Evolutionary conservation across 2,329 filamentous ascomycete genomes (phyloP), one percentile per base, ranked within the genome.

Genomic region (Microdochium trichocladiopsis): DNA sequence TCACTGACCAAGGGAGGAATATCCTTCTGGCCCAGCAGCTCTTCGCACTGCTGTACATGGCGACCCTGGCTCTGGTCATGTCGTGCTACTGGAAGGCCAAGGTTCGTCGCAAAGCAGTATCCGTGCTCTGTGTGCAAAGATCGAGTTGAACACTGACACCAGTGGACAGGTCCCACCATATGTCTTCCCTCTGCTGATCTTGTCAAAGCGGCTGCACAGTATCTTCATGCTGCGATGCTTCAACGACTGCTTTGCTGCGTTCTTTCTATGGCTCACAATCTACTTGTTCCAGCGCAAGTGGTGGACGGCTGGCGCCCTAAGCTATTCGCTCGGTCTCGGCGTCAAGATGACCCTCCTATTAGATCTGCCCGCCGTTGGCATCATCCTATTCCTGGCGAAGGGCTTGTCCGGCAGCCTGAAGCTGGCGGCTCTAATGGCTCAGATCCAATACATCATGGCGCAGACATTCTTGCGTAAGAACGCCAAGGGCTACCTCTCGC

Each of bases 341-440:
- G 83, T 94, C 61, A 99, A 99, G 73, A 99, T 99, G 94, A 90
- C 88, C 14, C 69, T 96, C 49, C 76, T 99, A 43, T 77, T 99
- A 41, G 82, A 85, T 8, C 79, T 95, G 43, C 94, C 94, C 1
- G 91, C 90, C 1, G 78, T 97, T 50, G 90, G 82, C 1, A 69
- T 90, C 9, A 72, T 95, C 31, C 76, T 95, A 33, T 82, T 95
- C 55, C 81, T 95, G 50, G 87, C 83, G 14, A 72, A 85, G 52
- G 90, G 90, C 0, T 77, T 89, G 52, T 66, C 73, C 51, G 76
- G 79, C 49, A 83, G 86, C 53, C 64, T 96, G 45, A 80, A 79
- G 28, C 78, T 91, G 58, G 88, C 83, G 2, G 75, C 80, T 67
- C 73, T 93, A 43, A 91, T 96, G 65, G 71, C 76, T 1, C 84